Evolutionary conservation across 108 stramenopile genomes (phyloP).

Genomic region (Mayamaea pseudoterrestris): DNA sequence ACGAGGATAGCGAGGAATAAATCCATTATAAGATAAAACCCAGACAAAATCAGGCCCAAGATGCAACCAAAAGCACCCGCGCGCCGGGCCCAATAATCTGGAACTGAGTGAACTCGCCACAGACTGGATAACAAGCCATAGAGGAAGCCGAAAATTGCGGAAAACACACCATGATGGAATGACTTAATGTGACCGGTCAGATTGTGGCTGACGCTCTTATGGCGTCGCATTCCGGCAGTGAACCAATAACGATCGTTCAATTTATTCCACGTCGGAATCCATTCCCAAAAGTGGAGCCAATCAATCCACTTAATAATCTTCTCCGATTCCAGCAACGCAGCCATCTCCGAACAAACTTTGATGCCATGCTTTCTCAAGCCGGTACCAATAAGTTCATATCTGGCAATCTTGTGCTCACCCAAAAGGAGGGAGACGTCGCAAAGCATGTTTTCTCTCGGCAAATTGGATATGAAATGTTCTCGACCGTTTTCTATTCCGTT

Average conservation of each 20-base stretch:
- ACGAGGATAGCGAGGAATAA: slow-evolving; percentile 15
- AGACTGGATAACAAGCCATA: slow-evolving; percentile 5
- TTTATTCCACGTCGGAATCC: background rate
- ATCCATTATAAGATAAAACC: slow-evolving; percentile 19
- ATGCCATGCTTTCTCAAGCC: slow-evolving; percentile 17
- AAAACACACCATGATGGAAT: slow-evolving; percentile 3
- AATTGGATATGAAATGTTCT: slow-evolving; percentile 28
- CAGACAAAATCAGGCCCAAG: slow-evolving; percentile 23
- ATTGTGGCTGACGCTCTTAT: slow-evolving; percentile 1
- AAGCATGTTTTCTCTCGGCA: slow-evolving; percentile 38
- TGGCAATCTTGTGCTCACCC: slow-evolving; percentile 17
- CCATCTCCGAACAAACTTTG: slow-evolving; percentile 34
- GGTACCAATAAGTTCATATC: slow-evolving; percentile 15
- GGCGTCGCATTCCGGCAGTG: slow-evolving; percentile 5
- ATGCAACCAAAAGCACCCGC: slow-evolving; percentile 40
- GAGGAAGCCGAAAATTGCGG: slow-evolving; percentile 14
- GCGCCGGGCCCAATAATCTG: slow-evolving; percentile 31
- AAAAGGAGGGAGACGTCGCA: slow-evolving; percentile 33
- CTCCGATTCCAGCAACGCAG: slow-evolving; percentile 13
- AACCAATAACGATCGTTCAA: slow-evolving; percentile 3
- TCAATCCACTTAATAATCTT: background rate
- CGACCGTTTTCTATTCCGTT: slow-evolving; percentile 46
- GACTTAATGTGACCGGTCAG: slow-evolving; percentile 6
- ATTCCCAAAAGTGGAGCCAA: background rate
- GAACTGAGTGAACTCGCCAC: slow-evolving; percentile 8